These are phyloP conservation scores for Coemansia sp. DNA, from an alignment of 192 early-diverging fungal species.

Conservation along the genomic window DNA sequence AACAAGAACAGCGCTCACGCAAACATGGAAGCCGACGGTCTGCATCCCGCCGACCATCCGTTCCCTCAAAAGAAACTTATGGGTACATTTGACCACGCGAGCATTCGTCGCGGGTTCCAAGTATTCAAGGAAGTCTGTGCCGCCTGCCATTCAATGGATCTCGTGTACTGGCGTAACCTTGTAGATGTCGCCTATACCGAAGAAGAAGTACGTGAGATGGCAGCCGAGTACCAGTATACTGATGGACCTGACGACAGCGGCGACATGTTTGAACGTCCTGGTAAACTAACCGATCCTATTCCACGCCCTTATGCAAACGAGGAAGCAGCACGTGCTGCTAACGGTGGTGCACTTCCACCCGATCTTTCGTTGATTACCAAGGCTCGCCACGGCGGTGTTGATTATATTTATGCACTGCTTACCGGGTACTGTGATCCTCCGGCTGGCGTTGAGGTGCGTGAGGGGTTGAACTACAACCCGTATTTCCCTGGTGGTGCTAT, in stretches of 20 bases:
- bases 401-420: slow-evolving; percentile 94
- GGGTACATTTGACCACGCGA: slow-evolving; percentile 89
- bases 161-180: slow-evolving; percentile 92
- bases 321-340: slow-evolving; percentile 93
- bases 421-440: slow-evolving; percentile 95
- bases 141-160: slow-evolving; percentile 94
- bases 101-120: slow-evolving; percentile 97
- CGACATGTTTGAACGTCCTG: slow-evolving; percentile 89
- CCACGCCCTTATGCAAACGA: slow-evolving; percentile 94
- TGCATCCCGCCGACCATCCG: slow-evolving; percentile 85
- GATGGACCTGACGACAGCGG: slow-evolving; percentile 94
- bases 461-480: slow-evolving; percentile 97
- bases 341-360: slow-evolving; percentile 92
- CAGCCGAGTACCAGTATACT: slow-evolving; percentile 84
- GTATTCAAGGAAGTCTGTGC: slow-evolving; percentile 98
- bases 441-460: slow-evolving; percentile 87
- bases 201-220: slow-evolving; percentile 91
- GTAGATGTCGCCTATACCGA: slow-evolving; percentile 92
- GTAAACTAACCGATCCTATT: slow-evolving; percentile 91
- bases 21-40: slow-evolving; percentile 87
- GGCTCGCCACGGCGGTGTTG: slow-evolving; percentile 91
- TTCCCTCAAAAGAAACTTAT: slow-evolving; percentile 83
- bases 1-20: slow-evolving; percentile 62
- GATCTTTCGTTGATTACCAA: slow-evolving; percentile 93
- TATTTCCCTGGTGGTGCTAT: slow-evolving; percentile 99